phyloP scores from a whole-genome alignment of 1,284 basidiomycete species.

The Ustilago trichophora region DNA sequence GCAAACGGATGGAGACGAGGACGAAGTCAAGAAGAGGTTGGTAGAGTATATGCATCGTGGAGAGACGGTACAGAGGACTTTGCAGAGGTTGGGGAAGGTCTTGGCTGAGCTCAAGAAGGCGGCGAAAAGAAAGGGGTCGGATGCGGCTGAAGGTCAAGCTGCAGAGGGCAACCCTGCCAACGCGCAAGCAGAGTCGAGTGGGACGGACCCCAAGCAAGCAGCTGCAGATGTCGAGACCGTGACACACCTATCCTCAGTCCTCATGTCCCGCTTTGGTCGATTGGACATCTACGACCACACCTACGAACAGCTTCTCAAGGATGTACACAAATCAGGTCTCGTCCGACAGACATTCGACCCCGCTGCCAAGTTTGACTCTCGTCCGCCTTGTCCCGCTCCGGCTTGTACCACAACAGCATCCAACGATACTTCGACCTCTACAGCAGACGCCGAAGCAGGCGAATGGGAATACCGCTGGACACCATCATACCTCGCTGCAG shows the following conservation, averaged over 20 bases:
- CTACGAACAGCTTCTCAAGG: conserved; percentile 55
- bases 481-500: conserved; percentile 53
- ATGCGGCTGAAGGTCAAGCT: too few species aligned
- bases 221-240: conserved; percentile 47
- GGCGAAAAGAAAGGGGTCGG: too few species aligned
- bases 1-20: conserved; percentile 75
- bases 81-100: conserved; percentile 80
- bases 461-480: conserved; percentile 63
- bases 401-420: neutral
- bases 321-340: conserved; percentile 54
- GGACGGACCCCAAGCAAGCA: conserved; percentile 5
- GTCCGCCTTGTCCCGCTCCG: neutral
- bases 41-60: conserved; percentile 81
- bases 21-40: conserved; percentile 67
- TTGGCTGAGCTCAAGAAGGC: conserved; percentile 67
- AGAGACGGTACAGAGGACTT: conserved; percentile 87
- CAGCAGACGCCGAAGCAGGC: neutral
- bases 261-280: conserved; percentile 59
- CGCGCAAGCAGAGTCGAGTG: conserved; percentile 70
- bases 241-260: conserved; percentile 54
- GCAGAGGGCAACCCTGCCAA: too few species aligned
- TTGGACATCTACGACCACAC: conserved; percentile 63
- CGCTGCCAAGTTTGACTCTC: conserved; percentile 24
- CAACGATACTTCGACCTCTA: neutral
- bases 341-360: conserved; percentile 63